phyloP scores from a whole-genome alignment of 75 land plant species.

The Sequoiadendron giganteum region DNA sequence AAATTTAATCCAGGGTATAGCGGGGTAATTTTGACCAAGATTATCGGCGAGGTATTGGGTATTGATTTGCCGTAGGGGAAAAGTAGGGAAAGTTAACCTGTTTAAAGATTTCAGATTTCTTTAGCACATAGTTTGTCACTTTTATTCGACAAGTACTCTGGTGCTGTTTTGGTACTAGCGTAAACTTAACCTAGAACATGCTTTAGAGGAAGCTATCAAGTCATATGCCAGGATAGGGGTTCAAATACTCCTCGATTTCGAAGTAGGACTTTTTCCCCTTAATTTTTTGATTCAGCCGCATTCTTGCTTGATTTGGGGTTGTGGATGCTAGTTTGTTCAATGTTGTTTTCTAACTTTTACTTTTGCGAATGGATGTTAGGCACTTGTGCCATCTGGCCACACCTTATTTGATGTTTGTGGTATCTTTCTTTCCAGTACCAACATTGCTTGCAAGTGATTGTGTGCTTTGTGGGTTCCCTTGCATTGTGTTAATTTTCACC shows the following conservation, averaged over 20 bases:
- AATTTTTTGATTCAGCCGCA: background rate
- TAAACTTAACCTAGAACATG: background rate
- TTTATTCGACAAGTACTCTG: background rate
- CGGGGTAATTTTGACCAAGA: background rate
- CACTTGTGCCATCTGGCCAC: background rate
- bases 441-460: background rate
- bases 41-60: background rate
- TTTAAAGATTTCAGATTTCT: background rate
- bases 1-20: background rate
- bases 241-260: background rate
- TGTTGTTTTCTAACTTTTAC: too few species aligned
- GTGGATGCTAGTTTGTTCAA: background rate
- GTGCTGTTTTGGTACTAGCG: background rate
- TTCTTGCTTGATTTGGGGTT: background rate
- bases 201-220: background rate
- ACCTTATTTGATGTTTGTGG: background rate
- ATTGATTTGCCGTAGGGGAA: too few species aligned
- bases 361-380: too few species aligned
- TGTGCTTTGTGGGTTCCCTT: background rate
- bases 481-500: background rate
- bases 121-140: background rate
- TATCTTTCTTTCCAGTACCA: background rate
- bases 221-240: background rate
- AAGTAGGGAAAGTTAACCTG: background rate
- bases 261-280: background rate